A percentile compares a stretch with the other conserved stretches of the same genome.
These are phyloP conservation scores for Metarhizium robertsii DNA, from an alignment of 2,329 filamentous ascomycete genomes.

Conservation along the genomic window DNA sequence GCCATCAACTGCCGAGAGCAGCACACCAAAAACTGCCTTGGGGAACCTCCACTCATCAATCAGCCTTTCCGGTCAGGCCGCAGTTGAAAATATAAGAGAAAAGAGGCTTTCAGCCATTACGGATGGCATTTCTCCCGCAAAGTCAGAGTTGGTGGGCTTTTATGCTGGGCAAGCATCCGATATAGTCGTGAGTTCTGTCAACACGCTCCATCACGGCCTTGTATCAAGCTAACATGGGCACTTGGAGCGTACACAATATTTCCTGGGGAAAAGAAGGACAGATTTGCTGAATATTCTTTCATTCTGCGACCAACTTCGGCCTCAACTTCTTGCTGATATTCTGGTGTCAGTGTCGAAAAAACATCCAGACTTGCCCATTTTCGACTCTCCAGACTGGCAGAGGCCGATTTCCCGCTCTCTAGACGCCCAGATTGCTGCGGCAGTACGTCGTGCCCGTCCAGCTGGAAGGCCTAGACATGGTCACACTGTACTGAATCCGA, in stretches of 20 bases:
- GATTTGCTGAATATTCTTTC: conserved; percentile 31
- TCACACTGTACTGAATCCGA: conserved; percentile 17
- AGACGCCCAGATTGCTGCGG: not conserved
- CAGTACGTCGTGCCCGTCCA: conserved; percentile 5
- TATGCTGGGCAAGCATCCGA: conserved; percentile 23
- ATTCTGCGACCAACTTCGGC: conserved; percentile 30
- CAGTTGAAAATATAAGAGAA: conserved; percentile 20
- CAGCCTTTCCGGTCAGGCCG: conserved; percentile 6
- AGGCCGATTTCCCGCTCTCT: conserved; percentile 4
- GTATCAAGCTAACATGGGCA: not conserved
- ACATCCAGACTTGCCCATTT: conserved; percentile 33
- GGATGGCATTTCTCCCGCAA: conserved; percentile 22
- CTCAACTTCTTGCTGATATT: conserved; percentile 31
- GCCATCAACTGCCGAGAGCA: not conserved
- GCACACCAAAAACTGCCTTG: not conserved
- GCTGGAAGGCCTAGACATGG: conserved; percentile 20
- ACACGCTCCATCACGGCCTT: not conserved
- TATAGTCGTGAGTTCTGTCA: conserved; percentile 20
- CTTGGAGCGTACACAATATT: conserved; percentile 28
- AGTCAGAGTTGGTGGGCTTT: conserved; percentile 29
- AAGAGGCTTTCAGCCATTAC: conserved; percentile 24
- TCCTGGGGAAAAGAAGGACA: conserved; percentile 24
- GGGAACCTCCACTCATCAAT: conserved; percentile 4
- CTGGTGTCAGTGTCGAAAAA: conserved; percentile 32
- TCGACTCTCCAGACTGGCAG: conserved; percentile 32